Base-by-base conservation (phyloP, 1,284 basidiomycete species). In the Microbotryum scabiosae region DNA sequence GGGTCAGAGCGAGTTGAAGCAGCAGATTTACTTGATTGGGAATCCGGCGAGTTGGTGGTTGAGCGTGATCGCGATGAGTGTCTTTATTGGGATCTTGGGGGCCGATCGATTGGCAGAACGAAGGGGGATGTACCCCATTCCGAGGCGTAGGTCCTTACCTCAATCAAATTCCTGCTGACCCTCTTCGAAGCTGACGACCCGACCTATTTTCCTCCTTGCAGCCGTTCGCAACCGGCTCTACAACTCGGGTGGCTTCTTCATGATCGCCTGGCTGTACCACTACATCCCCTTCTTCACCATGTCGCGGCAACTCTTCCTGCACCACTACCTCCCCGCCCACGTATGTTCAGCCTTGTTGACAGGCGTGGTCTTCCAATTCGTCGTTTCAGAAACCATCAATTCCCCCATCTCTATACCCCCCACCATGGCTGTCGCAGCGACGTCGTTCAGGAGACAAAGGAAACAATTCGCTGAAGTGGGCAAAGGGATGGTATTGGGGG, bases 271-370 rank as follows among this genome's bases (percentile, higher is more conserved):
- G 96, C 85, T 83, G 8, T 89, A 88, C 65, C 96, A 99, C 77
- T 99, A 97, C 78, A 79, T 90, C 73, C 96, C 96, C 14, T 99
- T 98, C 82, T 98, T 89, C 85, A 81, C 97, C 43, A 97, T 99
- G 91, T 87, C 82, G 72, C 88, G 96, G 57, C 96, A 99, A 74
- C 81, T 94, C 41, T 97, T 97, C 81, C 80, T 99, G 46, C 94
- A 99, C 75, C 94, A 99, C 76, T 99, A 99, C 75, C 84, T 99
- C 9, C 94, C 94, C 6, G 76, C 77, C 20, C 76, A 78, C 74
- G 81, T 98, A 47, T 87, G 89, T 26, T 93, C 91, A 8, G 86
- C 90, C 18, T 80, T 98, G 59, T 84, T 96, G 52, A 90, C 93
- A 20, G 96, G 94, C 49, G 82, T 88, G 4, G 86, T 97, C 36